These are phyloP conservation scores for Trypanosoma lewisi DNA, from an alignment of 208 protist genomes.

Conservation along the genomic window DNA sequence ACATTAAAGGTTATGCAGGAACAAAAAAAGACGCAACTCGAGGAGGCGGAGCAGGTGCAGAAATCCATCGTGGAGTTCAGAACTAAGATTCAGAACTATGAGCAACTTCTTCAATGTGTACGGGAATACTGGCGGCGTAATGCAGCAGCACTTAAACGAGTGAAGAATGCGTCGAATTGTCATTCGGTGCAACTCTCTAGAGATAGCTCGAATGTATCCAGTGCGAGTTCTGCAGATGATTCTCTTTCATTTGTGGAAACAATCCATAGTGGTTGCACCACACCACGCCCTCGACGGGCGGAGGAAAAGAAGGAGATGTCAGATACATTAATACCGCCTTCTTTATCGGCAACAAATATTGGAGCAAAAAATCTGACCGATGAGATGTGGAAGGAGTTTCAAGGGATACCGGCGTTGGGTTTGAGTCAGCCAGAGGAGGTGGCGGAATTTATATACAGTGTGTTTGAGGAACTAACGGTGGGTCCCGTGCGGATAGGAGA, in stretches of 20 bases:
- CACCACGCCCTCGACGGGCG: neutral
- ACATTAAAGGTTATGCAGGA: slow-evolving; percentile 22
- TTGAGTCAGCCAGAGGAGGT: slow-evolving; percentile 44
- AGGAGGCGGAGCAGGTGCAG: slow-evolving; percentile 22
- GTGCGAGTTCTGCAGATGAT: neutral
- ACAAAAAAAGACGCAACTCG: slow-evolving; percentile 23
- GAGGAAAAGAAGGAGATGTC: neutral
- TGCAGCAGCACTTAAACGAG: slow-evolving; percentile 31
- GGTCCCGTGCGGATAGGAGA: neutral
- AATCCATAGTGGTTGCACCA: neutral
- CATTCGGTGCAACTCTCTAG: neutral
- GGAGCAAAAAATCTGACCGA: neutral
- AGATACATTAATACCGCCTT: neutral
- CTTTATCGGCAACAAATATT: neutral
- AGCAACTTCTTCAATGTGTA: slow-evolving; percentile 26
- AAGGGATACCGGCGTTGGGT: slow-evolving; percentile 25
- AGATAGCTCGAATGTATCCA: neutral
- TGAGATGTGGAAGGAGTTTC: neutral
- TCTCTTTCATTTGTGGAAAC: neutral
- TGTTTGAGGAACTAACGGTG: slow-evolving; percentile 36
- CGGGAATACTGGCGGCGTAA: slow-evolving; percentile 66
- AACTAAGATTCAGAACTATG: slow-evolving; percentile 13
- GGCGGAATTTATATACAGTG: slow-evolving; percentile 66
- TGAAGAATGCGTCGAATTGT: neutral
- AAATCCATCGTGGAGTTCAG: slow-evolving; percentile 14